Evolutionary conservation across 2,329 filamentous ascomycete genomes (phyloP).

Genomic region (Verticillium longisporum): DNA sequence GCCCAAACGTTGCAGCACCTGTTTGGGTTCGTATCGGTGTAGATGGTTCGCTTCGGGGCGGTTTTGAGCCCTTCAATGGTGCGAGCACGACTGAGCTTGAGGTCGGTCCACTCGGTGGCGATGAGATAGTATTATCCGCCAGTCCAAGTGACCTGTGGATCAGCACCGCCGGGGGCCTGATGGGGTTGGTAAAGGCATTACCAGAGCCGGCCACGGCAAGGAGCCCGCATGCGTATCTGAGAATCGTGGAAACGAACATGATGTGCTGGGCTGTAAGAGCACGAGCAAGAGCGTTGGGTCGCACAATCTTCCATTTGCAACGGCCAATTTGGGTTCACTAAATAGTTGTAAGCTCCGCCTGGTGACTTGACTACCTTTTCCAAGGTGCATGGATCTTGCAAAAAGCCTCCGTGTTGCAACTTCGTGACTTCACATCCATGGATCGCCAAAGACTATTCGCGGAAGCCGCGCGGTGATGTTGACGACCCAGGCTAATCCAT

Average conservation of each 20-base stretch:
- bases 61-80: conserved; percentile 50
- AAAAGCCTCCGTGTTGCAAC: too few relatives aligned
- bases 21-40: conserved; percentile 34
- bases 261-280: background rate
- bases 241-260: background rate
- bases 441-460: too few relatives aligned
- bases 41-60: conserved; percentile 42
- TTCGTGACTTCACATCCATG: too few relatives aligned
- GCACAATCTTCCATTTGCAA: too few relatives aligned
- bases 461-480: too few relatives aligned
- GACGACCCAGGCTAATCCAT: background rate
- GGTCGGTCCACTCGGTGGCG: conserved; percentile 47
- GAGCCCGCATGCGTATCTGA: background rate
- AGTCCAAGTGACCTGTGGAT: conserved; percentile 44
- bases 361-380: too few relatives aligned
- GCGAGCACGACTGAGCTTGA: conserved; percentile 46
- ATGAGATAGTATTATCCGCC: conserved; percentile 52
- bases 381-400: too few relatives aligned
- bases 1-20: conserved; percentile 53
- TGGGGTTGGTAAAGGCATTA: conserved; percentile 41
- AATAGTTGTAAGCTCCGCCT: too few relatives aligned
- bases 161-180: conserved; percentile 42
- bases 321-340: too few relatives aligned
- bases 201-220: conserved; percentile 13
- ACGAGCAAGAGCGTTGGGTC: background rate